Evolutionary conservation across 2,329 filamentous ascomycete genomes (phyloP).

Genomic region (Alternaria solani): DNA sequence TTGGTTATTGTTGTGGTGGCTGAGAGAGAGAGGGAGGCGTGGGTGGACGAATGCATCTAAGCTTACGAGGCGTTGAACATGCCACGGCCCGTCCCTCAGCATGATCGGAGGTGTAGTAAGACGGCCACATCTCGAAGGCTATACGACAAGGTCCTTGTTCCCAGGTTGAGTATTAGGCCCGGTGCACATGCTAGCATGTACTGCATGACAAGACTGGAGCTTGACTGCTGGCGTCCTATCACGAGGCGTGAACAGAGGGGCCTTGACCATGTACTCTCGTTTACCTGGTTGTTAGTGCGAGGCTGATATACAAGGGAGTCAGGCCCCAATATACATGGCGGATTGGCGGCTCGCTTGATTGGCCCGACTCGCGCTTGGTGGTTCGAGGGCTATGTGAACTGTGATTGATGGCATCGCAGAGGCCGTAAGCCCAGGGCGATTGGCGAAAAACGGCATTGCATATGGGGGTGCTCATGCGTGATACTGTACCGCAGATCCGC

Average conservation of each 20-base stretch:
- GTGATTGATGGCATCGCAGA: conserved; percentile 23
- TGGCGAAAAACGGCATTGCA: conserved; percentile 49
- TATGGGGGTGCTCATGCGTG: conserved; percentile 30
- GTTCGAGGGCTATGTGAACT: conserved; percentile 17
- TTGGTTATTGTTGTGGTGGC: neutral
- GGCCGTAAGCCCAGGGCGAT: conserved; percentile 25
- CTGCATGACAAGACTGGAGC: conserved; percentile 34
- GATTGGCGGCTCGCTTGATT: conserved; percentile 22
- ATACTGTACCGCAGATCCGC: conserved; percentile 46
- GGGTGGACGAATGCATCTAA: neutral
- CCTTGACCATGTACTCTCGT: conserved; percentile 21
- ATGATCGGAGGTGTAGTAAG: conserved; percentile 25
- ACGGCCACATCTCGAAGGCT: conserved; percentile 2
- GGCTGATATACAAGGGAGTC: conserved; percentile 30
- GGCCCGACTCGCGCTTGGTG: conserved; percentile 11
- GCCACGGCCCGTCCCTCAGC: conserved; percentile 43
- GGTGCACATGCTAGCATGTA: conserved; percentile 21
- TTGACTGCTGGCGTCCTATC: conserved; percentile 39
- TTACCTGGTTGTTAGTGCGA: conserved; percentile 29
- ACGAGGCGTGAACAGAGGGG: conserved; percentile 25
- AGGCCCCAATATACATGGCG: conserved; percentile 33
- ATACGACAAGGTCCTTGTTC: conserved; percentile 9
- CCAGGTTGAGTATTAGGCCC: conserved; percentile 9
- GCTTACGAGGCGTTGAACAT: conserved; percentile 21
- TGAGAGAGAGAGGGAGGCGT: neutral